Conservation (phyloP, 2,329 filamentous ascomycete species). For the Penicillium sp. region DNA sequence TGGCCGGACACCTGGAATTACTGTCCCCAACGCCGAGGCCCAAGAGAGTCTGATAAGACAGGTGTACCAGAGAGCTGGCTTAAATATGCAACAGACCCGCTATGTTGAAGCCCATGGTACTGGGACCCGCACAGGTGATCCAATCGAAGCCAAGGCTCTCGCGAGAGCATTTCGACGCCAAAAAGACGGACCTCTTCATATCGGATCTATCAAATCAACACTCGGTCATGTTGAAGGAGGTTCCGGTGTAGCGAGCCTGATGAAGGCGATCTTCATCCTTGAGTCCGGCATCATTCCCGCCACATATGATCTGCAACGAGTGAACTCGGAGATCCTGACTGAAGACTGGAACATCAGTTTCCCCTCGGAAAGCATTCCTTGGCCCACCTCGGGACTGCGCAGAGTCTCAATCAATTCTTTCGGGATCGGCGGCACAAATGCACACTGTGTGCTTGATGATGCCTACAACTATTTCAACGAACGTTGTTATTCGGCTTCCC, state of each 20-base stretch:
- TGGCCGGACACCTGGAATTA: constrained; percentile 49
- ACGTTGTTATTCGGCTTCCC: constrained; percentile 11
- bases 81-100: constrained; percentile 25
- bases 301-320: constrained; percentile 46
- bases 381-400: constrained; percentile 32
- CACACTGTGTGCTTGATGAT: constrained; percentile 39
- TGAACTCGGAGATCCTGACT: constrained; percentile 43
- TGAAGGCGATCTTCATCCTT: constrained; percentile 50
- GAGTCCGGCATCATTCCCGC: constrained; percentile 51
- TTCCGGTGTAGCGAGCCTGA: constrained; percentile 36
- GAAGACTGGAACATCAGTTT: constrained; percentile 40
- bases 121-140: constrained; percentile 40
- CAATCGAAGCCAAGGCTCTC: constrained; percentile 37
- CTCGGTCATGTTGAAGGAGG: constrained; percentile 36
- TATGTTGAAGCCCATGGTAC: constrained; percentile 40
- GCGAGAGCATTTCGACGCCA: constrained; percentile 28
- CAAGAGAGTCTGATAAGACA: constrained; percentile 40
- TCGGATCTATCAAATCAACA: constrained; percentile 31
- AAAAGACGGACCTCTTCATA: constrained; percentile 27
- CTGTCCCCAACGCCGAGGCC: constrained; percentile 44
- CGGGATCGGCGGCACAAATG: constrained; percentile 42
- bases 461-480: constrained; percentile 27
- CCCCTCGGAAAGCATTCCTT: constrained; percentile 24
- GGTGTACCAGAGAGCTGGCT: constrained; percentile 36
- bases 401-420: constrained; percentile 42